phyloP scores from a whole-genome alignment of 495 filamentous ascomycete genomes.

The Xylaria castorea region DNA sequence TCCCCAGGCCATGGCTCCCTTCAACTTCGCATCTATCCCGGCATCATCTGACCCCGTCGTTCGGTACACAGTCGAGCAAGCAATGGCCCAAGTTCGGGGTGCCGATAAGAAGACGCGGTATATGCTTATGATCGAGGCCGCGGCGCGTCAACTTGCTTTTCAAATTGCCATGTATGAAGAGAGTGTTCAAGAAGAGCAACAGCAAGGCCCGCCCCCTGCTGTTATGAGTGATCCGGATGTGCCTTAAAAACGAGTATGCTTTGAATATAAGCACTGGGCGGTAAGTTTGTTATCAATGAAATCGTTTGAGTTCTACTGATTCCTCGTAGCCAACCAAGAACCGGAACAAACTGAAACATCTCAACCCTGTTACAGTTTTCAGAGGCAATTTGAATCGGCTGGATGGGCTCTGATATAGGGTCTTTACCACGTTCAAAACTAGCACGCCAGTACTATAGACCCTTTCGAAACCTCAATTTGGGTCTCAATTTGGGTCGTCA shows the following conservation, averaged over 20 bases:
- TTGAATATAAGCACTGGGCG: no score
- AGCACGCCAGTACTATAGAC: neutral
- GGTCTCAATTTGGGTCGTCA: neutral
- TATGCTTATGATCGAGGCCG: constrained; percentile 51
- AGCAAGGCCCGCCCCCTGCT: constrained; percentile 28
- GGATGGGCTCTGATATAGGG: neutral
- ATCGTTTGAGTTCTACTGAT: neutral
- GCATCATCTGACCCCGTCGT: constrained; percentile 47
- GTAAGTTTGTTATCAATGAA: neutral
- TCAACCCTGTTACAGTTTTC: neutral
- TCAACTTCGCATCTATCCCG: constrained; percentile 39
- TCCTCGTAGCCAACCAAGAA: neutral
- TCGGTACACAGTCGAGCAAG: constrained; percentile 46
- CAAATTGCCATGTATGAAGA: constrained; percentile 54
- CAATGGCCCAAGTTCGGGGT: constrained; percentile 48
- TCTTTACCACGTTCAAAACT: neutral
- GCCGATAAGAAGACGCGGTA: constrained; percentile 49
- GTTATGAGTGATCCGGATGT: constrained; percentile 37
- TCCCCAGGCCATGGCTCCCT: constrained; percentile 35
- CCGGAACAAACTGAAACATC: neutral
- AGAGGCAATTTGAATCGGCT: neutral
- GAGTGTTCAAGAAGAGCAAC: constrained; percentile 33
- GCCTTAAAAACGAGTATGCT: constrained; percentile 24
- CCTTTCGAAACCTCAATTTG: neutral
- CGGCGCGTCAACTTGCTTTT: constrained; percentile 52